Percentiles rank a stretch among this genome's conserved stretches.
phyloP scores from a whole-genome alignment of 2,329 filamentous ascomycete species.

The Clarireedia paspali region DNA sequence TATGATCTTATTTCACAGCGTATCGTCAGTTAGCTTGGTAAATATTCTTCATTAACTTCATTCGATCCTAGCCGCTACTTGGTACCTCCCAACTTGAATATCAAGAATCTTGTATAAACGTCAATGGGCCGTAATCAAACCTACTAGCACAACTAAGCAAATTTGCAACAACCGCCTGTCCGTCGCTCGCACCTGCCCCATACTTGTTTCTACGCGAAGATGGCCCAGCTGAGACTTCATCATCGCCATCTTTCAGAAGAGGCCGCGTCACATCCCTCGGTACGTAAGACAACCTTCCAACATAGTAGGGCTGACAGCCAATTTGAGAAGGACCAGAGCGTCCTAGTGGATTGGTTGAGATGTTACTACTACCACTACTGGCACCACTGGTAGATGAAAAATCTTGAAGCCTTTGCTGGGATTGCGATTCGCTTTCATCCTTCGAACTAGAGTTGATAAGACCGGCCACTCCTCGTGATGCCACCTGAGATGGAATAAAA shows the following conservation, averaged over 20 bases:
- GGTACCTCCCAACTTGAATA: no score
- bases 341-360: background rate
- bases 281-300: background rate
- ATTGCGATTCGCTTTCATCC: background rate
- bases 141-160: no score
- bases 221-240: background rate
- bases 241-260: background rate
- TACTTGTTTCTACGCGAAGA: background rate
- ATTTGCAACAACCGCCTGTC: background rate
- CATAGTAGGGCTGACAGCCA: background rate
- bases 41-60: no score
- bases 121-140: background rate
- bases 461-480: background rate
- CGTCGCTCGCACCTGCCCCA: background rate
- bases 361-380: background rate
- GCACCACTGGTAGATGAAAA: background rate
- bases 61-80: no score
- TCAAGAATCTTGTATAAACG: background rate
- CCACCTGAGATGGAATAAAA: background rate
- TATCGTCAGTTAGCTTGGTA: no score
- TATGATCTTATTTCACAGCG: no score
- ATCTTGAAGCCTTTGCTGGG: background rate
- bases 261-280: slow-evolving; percentile 2
- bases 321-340: background rate
- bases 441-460: background rate